phyloP scores from a whole-genome alignment of 345 rosid species.

The Rhizophora mangle region DNA sequence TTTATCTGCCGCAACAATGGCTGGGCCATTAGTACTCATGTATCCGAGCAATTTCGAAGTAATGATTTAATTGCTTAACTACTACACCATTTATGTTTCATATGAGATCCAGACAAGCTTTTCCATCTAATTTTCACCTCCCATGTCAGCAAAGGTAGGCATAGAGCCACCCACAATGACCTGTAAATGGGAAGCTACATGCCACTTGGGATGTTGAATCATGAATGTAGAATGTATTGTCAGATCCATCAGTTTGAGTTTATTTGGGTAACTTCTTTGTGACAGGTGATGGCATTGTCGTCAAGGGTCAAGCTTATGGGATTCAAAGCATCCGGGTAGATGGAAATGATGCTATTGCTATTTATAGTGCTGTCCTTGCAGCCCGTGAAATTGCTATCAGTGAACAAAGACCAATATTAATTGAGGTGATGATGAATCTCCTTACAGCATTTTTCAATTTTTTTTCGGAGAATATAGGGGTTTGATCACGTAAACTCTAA shows the following conservation, averaged over 20 bases:
- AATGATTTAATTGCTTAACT: constrained; percentile 7
- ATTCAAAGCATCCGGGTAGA: constrained; percentile 78
- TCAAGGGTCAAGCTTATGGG: constrained; percentile 74
- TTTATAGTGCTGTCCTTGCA: constrained; percentile 49
- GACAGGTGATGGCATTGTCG: constrained; percentile 77
- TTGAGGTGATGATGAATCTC: constrained; percentile 46
- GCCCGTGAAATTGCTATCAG: constrained; percentile 66
- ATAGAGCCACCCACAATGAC: not conserved
- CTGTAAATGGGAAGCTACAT: not conserved
- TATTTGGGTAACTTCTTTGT: no score
- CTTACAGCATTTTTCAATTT: not conserved
- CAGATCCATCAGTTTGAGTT: no score
- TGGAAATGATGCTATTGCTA: constrained; percentile 80
- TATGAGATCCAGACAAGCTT: no score
- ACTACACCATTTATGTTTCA: no score
- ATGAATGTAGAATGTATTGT: no score
- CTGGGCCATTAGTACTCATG: constrained; percentile 82
- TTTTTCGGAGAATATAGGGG: not conserved
- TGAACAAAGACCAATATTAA: constrained; percentile 58
- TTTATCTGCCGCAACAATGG: constrained; percentile 84
- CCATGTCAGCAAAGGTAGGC: no score
- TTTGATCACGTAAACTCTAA: no score
- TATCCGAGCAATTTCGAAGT: constrained; percentile 77
- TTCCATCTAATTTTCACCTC: no score
- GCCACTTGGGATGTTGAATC: no score